A percentile compares a stretch with the other conserved stretches of the same genome.
Conservation (phyloP, 2,329 filamentous ascomycete genomes). For the Claviceps pazoutovae region DNA sequence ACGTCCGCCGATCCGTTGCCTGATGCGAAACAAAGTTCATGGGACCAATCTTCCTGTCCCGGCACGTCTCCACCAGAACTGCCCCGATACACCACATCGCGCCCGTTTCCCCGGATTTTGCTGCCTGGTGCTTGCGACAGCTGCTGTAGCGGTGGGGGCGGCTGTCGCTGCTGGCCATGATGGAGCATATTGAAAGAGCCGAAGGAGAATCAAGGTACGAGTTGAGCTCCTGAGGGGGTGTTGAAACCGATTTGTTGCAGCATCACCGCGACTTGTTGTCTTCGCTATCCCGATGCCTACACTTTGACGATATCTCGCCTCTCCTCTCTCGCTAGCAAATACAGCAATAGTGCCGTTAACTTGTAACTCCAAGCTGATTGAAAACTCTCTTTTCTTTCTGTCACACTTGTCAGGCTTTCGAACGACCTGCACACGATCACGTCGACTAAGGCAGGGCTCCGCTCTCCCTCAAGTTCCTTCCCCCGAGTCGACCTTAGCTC, state of each 20-base stretch:
- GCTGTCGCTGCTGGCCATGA: constrained; percentile 2
- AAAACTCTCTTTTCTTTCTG: not conserved
- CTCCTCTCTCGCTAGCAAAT: not conserved
- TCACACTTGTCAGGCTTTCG: constrained; percentile 10
- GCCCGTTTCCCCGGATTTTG: constrained; percentile 1
- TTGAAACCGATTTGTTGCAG: not conserved
- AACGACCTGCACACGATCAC: constrained; percentile 16
- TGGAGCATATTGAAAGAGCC: constrained; percentile 4
- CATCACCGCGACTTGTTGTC: not conserved
- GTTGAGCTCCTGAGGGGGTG: not conserved
- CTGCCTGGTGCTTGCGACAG: not conserved
- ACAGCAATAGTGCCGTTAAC: not conserved
- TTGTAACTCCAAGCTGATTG: not conserved
- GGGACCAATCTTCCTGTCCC: not conserved
- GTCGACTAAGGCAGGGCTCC: constrained; percentile 23
- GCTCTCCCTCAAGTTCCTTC: constrained; percentile 14
- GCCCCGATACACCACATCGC: not conserved
- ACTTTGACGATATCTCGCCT: too few species aligned
- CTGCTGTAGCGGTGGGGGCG: not conserved
- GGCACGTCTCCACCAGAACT: not conserved
- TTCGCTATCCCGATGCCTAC: not conserved
- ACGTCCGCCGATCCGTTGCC: not conserved
- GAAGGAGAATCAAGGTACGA: constrained; percentile 5
- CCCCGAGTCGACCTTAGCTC: constrained; percentile 29
- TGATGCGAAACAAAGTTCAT: not conserved